Percentiles rank a stretch among this genome's conserved stretches.
These are phyloP conservation scores for Parmelia sp. DNA, from an alignment of 495 filamentous ascomycete species.

Conservation along the genomic window DNA sequence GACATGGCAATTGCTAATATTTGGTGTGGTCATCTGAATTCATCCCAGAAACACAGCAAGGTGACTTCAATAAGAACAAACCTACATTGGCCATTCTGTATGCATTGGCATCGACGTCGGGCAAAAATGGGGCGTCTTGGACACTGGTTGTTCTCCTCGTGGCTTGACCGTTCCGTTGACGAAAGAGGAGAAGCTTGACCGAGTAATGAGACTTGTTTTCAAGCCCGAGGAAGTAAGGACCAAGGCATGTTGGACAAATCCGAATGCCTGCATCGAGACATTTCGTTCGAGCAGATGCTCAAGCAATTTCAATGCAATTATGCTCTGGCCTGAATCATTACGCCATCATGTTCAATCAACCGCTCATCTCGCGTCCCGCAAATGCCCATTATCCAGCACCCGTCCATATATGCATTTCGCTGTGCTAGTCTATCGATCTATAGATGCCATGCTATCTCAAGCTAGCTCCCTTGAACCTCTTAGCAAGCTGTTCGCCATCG, in stretches of 20 bases:
- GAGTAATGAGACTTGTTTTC: neutral
- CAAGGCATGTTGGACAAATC: neutral
- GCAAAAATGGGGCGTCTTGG: neutral
- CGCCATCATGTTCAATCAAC: neutral
- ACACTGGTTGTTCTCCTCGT: neutral
- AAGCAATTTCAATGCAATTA: neutral
- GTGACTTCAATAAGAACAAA: no score
- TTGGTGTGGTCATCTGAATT: neutral
- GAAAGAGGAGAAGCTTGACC: neutral
- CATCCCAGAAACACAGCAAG: neutral
- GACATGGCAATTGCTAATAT: neutral
- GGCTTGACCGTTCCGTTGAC: neutral
- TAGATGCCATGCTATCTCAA: slow-evolving; percentile 48
- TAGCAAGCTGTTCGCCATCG: slow-evolving; percentile 80
- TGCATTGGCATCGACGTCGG: neutral
- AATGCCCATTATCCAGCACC: neutral
- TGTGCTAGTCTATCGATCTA: slow-evolving; percentile 16
- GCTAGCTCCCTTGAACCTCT: slow-evolving; percentile 97
- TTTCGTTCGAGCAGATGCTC: neutral
- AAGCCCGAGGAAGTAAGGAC: neutral
- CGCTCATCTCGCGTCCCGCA: neutral
- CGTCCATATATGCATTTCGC: neutral
- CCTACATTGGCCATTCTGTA: neutral
- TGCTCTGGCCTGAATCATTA: neutral
- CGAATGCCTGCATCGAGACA: neutral